phyloP scores from a whole-genome alignment of 805 yeast species.

The Saturnispora diversa region DNA sequence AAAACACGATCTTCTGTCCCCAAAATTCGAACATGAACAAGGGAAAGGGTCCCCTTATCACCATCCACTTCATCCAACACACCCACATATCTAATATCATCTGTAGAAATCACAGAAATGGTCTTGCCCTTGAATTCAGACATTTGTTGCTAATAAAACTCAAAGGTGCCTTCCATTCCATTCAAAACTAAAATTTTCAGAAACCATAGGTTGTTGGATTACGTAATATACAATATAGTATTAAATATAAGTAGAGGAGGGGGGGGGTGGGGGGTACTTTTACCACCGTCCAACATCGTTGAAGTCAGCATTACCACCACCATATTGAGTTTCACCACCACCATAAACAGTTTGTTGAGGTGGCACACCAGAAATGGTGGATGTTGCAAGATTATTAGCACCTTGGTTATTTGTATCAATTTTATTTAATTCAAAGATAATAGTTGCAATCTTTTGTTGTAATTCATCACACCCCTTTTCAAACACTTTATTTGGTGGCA shows the following conservation, averaged over 20 bases:
- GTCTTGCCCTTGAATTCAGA: conserved; percentile 90
- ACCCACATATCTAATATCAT: conserved; percentile 85
- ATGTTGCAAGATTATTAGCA: conserved; percentile 29
- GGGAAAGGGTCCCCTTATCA: conserved; percentile 81
- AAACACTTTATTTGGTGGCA: conserved; percentile 85
- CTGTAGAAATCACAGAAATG: conserved; percentile 69
- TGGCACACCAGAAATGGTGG: background rate
- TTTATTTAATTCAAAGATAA: conserved; percentile 60
- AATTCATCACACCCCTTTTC: conserved; percentile 74
- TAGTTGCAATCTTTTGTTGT: conserved; percentile 85
- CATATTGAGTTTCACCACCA: conserved; percentile 13
- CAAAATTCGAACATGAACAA: conserved; percentile 67
- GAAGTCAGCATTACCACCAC: conserved; percentile 18
- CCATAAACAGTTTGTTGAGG: conserved; percentile 13
- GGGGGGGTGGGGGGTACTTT: background rate
- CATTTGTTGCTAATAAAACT: too few species aligned
- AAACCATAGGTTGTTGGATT: too few species aligned
- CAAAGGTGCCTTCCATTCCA: too few species aligned
- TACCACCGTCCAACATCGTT: conserved; percentile 30
- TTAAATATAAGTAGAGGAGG: too few species aligned
- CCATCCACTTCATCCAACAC: conserved; percentile 81
- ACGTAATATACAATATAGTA: too few species aligned
- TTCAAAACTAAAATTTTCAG: too few species aligned
- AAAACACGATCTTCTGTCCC: conserved; percentile 88
- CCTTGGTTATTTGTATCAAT: conserved; percentile 31